Conservation (phyloP, 2,329 filamentous ascomycete species). For the Ophiognomonia clavigignenti-juglandacearum region DNA sequence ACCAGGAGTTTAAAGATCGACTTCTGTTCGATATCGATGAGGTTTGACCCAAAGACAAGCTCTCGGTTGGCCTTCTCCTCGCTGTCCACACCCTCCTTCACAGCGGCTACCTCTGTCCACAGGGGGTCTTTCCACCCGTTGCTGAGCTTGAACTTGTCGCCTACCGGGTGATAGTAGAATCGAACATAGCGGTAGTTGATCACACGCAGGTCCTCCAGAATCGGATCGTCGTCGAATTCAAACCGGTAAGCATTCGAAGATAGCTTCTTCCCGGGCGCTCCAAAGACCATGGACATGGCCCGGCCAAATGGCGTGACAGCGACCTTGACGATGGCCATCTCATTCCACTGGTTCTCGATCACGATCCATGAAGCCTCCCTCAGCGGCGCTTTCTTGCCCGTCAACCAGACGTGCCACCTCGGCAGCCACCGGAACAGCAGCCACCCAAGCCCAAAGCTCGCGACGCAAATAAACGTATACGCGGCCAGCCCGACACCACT, state of each 20-base stretch:
- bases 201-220: slow-evolving; percentile 68
- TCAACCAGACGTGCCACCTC: slow-evolving; percentile 72
- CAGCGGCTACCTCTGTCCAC: slow-evolving; percentile 73
- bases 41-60: slow-evolving; percentile 81
- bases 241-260: slow-evolving; percentile 41
- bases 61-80: slow-evolving; percentile 83
- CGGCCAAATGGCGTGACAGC: slow-evolving; percentile 48
- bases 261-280: slow-evolving; percentile 52
- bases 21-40: slow-evolving; percentile 93
- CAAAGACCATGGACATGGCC: slow-evolving; percentile 60
- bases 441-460: slow-evolving; percentile 74
- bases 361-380: slow-evolving; percentile 84
- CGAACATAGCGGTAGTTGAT: slow-evolving; percentile 93
- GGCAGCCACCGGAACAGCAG: slow-evolving; percentile 88
- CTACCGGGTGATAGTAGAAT: slow-evolving; percentile 83
- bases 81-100: slow-evolving; percentile 76
- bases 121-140: slow-evolving; percentile 91
- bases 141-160: slow-evolving; percentile 82
- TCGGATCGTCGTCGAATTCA: slow-evolving; percentile 70
- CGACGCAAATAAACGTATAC: slow-evolving; percentile 66
- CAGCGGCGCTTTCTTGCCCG: slow-evolving; percentile 65
- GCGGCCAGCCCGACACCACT: slow-evolving; percentile 62
- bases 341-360: slow-evolving; percentile 94
- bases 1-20: slow-evolving; percentile 75
- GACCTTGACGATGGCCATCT: slow-evolving; percentile 75